These are phyloP conservation scores for Cyclostephanos tholiformis DNA, from an alignment of 108 stramenopile species.

Conservation along the genomic window DNA sequence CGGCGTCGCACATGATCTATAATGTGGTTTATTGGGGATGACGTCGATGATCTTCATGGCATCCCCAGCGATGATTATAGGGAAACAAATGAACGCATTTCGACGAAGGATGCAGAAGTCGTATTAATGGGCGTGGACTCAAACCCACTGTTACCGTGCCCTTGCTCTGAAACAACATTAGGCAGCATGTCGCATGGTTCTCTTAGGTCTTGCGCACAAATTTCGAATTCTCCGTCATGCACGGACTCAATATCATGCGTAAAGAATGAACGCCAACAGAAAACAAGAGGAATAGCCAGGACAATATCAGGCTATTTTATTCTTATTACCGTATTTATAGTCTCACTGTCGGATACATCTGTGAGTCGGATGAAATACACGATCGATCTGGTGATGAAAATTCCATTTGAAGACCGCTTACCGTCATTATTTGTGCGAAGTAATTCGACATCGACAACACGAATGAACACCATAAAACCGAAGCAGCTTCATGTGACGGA, in stretches of 20 bases:
- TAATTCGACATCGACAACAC: no score
- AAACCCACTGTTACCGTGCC: constrained; percentile 16
- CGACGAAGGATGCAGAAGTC: constrained; percentile 2
- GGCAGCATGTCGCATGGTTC: background rate
- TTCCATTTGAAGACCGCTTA: background rate
- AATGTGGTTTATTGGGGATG: constrained; percentile 26
- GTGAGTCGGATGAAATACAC: constrained; percentile 14
- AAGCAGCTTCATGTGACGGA: no score
- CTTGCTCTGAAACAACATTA: constrained; percentile 11
- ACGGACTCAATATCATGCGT: background rate
- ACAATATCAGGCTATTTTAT: constrained; percentile 7
- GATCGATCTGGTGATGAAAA: background rate
- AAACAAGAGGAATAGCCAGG: constrained; percentile 13
- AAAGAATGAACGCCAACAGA: constrained; percentile 5
- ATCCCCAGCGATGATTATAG: background rate
- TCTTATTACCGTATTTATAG: background rate
- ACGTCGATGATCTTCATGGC: constrained; percentile 31
- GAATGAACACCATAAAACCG: no score
- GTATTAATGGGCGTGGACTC: background rate
- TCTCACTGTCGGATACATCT: constrained; percentile 8
- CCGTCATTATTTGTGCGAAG: background rate
- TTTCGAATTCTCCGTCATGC: background rate
- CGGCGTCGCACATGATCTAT: background rate
- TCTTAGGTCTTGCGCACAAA: background rate
- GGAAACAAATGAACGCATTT: constrained; percentile 11